Evolutionary conservation across 2,329 filamentous ascomycete genomes (phyloP).

Genomic region (Mycosphaerella arachidis): DNA sequence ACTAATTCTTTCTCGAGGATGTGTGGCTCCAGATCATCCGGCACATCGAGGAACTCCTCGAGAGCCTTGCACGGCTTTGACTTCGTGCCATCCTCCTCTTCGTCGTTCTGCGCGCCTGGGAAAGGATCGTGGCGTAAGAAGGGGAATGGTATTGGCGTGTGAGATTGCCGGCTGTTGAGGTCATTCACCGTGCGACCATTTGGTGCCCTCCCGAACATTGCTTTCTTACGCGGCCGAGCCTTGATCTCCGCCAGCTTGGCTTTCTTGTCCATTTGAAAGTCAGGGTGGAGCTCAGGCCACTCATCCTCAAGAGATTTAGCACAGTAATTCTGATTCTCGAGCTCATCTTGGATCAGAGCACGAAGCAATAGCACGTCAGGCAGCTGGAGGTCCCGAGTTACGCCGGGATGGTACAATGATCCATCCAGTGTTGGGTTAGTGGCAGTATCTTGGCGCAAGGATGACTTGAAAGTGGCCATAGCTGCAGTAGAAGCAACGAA

Average conservation of each 20-base stretch:
- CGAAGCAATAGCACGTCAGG: background rate
- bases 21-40: constrained; percentile 10
- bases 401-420: background rate
- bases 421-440: background rate
- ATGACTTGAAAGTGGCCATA: background rate
- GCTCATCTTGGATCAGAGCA: background rate
- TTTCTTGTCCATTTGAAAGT: constrained; percentile 38
- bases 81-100: background rate
- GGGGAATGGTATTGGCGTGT: constrained; percentile 1
- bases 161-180: background rate
- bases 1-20: constrained; percentile 9
- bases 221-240: constrained; percentile 35
- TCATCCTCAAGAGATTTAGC: background rate
- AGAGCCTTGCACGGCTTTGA: constrained; percentile 5
- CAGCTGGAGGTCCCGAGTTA: background rate
- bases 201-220: constrained; percentile 24
- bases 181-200: background rate
- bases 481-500: background rate
- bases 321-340: background rate
- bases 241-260: constrained; percentile 55
- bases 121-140: background rate
- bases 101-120: background rate
- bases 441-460: background rate
- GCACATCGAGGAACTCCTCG: constrained; percentile 14
- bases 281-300: constrained; percentile 24